Base-by-base conservation (phyloP, 2,329 filamentous ascomycete genomes). In the Trichoderma harzianum region DNA sequence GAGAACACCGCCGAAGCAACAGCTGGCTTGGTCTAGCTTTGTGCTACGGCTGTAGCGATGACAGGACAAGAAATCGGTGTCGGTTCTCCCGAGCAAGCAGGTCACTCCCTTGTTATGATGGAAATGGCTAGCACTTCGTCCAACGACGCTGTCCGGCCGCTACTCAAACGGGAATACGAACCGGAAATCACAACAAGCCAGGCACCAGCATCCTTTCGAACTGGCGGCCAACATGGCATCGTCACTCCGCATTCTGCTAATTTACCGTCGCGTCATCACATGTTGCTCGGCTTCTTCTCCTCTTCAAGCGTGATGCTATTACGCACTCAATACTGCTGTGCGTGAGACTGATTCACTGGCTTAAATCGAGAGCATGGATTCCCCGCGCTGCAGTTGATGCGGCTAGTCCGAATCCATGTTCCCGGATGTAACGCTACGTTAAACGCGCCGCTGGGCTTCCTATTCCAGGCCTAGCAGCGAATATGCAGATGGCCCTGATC, bases 211-310 rank as follows among this genome's bases (percentile, higher is more conserved):
- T 8, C 30, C 26, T 7, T 32, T 3, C n/a, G 18, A 58, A 7
- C 32, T 7, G 47, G 11, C 32, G 11, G 21, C 60, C 32, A 30
- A n/a, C 32, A 21, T 57, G 7, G 7, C 24, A 67, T 34, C 64
- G 32, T 57, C 47, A 67, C 57, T n/a, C 11, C 32, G 21, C 16
- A 3, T 36, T 66, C 10, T 57, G 47, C 14, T 24, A 66, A 57
- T n/a, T 28, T 36, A 39, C 30, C 47, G 26, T 64, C 61, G 39
- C 61, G 26, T 58, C 51, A 18, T 67, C 32, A 43, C 64, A 67
- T 67, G 64, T 30, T n/a, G 51, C 65, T 68, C 65, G 65, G 65
- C 65, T 21, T 36, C 51, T 43, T 67, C 65, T 32, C 24, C 14
- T 32, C 21, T 34, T 4, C 18, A 55, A 36, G 43, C 24, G 21